These are phyloP conservation scores for Rhodotorula sp. DNA, from an alignment of 1,284 basidiomycete species.

Conservation along the genomic window DNA sequence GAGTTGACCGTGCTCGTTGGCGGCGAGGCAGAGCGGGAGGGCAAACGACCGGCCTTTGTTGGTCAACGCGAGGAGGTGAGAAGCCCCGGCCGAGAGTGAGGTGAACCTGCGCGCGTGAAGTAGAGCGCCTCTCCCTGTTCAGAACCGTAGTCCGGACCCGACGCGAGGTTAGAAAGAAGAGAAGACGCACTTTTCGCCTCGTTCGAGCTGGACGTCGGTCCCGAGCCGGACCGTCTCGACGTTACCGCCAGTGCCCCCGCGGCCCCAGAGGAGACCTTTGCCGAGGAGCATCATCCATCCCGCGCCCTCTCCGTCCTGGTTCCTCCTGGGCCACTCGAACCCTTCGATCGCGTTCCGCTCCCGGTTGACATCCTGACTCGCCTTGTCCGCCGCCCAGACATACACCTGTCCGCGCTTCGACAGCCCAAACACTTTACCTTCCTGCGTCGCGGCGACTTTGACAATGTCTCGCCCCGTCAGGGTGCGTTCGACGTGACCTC, in stretches of 20 bases:
- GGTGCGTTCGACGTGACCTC: constrained; percentile 54
- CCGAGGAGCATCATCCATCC: constrained; percentile 35
- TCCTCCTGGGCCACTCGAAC: constrained; percentile 18
- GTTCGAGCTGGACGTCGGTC: constrained; percentile 54
- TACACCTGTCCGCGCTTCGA: constrained; percentile 47
- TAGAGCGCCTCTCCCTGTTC: no score
- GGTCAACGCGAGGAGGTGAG: constrained; percentile 83
- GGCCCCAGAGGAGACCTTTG: constrained; percentile 43
- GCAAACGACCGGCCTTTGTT: constrained; percentile 76
- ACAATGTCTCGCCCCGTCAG: constrained; percentile 75
- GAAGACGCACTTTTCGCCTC: constrained; percentile 57
- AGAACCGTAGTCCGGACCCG: neutral
- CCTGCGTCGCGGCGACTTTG: constrained; percentile 56
- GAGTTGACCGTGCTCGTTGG: constrained; percentile 83
- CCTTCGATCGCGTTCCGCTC: constrained; percentile 28
- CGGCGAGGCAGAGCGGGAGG: constrained; percentile 70
- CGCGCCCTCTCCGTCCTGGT: neutral
- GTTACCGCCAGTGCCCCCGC: constrained; percentile 47
- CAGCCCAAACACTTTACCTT: constrained; percentile 65
- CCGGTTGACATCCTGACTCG: constrained; percentile 51
- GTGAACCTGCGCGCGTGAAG: constrained; percentile 57
- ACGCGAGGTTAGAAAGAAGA: neutral
- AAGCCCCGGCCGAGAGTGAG: constrained; percentile 68
- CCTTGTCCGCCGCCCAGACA: constrained; percentile 31
- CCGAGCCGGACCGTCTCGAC: constrained; percentile 49